Conservation (phyloP, 257 asterid species). For the Fraxinus excelsior region DNA sequence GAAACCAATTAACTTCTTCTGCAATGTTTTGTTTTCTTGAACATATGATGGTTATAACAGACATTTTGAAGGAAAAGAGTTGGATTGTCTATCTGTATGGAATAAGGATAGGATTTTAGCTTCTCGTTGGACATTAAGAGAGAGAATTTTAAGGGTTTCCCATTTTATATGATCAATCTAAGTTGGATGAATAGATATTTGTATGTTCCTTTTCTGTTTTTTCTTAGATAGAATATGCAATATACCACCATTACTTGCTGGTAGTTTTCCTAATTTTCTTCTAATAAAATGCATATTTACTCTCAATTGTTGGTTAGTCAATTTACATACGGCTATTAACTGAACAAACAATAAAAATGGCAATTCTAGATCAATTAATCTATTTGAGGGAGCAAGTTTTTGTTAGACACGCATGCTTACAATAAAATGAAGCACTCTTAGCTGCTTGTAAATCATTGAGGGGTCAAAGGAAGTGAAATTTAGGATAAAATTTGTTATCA, state of each 20-base stretch:
- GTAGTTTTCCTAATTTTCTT: neutral
- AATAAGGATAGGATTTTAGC: neutral
- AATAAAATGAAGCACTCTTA: neutral
- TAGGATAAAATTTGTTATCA: neutral
- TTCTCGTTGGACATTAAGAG: neutral
- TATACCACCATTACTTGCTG: neutral
- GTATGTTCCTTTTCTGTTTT: neutral
- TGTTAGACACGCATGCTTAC: neutral
- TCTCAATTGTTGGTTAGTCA: neutral
- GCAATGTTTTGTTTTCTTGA: no score
- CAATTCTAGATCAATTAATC: neutral
- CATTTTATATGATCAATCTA: neutral
- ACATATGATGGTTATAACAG: neutral
- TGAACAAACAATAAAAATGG: neutral
- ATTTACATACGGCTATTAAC: neutral
- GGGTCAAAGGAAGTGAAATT: neutral
- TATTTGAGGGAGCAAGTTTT: neutral
- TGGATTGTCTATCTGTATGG: neutral
- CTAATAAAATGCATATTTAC: neutral
- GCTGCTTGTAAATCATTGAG: neutral
- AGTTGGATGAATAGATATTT: neutral
- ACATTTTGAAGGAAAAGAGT: neutral
- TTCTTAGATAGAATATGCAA: neutral
- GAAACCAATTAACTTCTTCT: no score
- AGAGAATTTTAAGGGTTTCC: neutral